A percentile compares a stretch with the other conserved stretches of the same genome.
These are phyloP conservation scores for Diplodia seriata DNA, from an alignment of 2,329 filamentous ascomycete species.

Conservation along the genomic window DNA sequence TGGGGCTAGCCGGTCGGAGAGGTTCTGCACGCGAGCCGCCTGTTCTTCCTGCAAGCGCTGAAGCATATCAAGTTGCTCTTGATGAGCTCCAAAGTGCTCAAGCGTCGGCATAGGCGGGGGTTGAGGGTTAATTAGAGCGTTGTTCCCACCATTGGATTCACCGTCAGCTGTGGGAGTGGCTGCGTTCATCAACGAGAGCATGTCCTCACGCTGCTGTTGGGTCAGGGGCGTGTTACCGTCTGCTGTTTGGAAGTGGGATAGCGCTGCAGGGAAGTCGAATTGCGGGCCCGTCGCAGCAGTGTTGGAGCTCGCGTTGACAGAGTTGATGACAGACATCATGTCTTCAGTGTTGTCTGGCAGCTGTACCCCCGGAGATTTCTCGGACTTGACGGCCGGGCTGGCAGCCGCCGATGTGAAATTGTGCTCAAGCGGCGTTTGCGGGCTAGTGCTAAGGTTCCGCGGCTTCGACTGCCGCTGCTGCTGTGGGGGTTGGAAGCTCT, in stretches of 20 bases:
- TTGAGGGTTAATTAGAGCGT: constrained; percentile 63
- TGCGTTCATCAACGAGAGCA: constrained; percentile 56
- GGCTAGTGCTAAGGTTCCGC: constrained; percentile 28
- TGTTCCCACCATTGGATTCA: constrained; percentile 52
- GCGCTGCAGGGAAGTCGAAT: constrained; percentile 55
- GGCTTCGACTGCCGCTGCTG: constrained; percentile 19
- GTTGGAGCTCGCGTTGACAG: constrained; percentile 53
- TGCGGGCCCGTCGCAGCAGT: constrained; percentile 43
- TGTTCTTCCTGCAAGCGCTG: constrained; percentile 81
- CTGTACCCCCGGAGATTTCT: constrained; percentile 48
- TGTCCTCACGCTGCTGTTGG: constrained; percentile 55
- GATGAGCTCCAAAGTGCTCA: constrained; percentile 70
- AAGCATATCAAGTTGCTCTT: constrained; percentile 78
- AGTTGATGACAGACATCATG: constrained; percentile 59
- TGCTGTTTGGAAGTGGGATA: constrained; percentile 57
- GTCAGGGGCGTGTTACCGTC: constrained; percentile 56
- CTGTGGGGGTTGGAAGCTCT: constrained; percentile 26
- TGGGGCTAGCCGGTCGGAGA: constrained; percentile 77
- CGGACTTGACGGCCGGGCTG: constrained; percentile 49
- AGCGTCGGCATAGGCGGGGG: constrained; percentile 64
- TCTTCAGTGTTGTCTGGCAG: constrained; percentile 52
- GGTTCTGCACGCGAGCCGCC: constrained; percentile 74
- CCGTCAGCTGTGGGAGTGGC: constrained; percentile 41
- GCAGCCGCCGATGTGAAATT: constrained; percentile 19
- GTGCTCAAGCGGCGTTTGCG: constrained; percentile 21